Base-by-base conservation (phyloP, 2,329 filamentous ascomycete species). In the Fusarium bulbicola region DNA sequence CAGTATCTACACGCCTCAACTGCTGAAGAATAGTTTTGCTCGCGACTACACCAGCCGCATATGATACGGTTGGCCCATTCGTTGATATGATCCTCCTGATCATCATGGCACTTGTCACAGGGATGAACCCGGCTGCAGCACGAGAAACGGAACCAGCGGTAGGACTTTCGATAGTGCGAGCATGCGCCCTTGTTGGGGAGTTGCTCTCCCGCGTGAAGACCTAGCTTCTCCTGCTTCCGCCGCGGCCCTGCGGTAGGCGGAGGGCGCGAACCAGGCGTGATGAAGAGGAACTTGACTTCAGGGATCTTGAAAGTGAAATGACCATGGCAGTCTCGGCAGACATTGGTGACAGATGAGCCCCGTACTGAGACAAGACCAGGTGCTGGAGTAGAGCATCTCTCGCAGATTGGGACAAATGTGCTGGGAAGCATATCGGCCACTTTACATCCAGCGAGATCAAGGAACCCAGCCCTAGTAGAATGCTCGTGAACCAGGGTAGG, bases 11-110 rank as follows among this genome's bases (percentile, higher is more conserved):
- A 97, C 68, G 92, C 91, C 78, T 95, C 92, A 4, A 92, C 90
- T 28, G 90, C 85, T 13, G 66, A 65, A n/a, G 66, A 69, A 81
- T 94, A 97, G 73, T 91, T 91, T 83, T 95, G 93, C 84, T 97
- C 94, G 58, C 94, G 86, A 72, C 92, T 94, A 81, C 93, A 94
- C 84, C 88, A 92, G 12, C 92, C 92, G 80, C 93, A 95, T 40
- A 95, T 90, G 93, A 96, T 96, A 54, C 93, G 86, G 77, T 92
- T 94, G 13, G 94, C 94, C 86, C 93, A 94, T 82, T 96, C 94
- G 73, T 93, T 91, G 13, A 88, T 84, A 82, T 97, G 94, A 57
- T 92, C 91, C 75, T 91, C 89, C 15, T 83, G 87, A 21, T 84
- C 87, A 79, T 96, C 93, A 78, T 97, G 94, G 82, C 94, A 97